phyloP scores from a whole-genome alignment of 2,329 filamentous ascomycete genomes.

The Fusarium sacchari region DNA sequence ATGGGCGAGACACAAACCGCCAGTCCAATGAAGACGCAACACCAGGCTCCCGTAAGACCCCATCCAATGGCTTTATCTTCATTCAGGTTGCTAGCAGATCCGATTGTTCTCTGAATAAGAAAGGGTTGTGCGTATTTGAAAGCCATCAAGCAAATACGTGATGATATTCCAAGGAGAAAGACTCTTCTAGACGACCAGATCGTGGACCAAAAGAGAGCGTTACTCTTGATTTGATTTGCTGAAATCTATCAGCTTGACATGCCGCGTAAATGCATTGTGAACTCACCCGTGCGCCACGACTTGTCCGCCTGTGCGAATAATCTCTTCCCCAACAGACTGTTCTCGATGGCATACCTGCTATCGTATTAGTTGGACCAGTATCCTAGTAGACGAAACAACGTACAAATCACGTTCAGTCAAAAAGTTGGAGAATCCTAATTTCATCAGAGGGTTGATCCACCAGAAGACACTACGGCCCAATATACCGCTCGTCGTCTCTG shows the following conservation, averaged over 20 bases:
- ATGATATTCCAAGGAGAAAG: neutral
- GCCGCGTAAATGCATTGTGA: neutral
- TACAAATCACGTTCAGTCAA: constrained; percentile 13
- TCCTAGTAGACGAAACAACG: fast-evolving
- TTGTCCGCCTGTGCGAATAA: neutral
- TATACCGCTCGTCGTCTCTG: constrained; percentile 14
- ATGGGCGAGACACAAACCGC: neutral
- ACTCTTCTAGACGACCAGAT: neutral
- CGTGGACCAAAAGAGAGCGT: constrained; percentile 14
- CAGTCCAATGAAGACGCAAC: constrained; percentile 4
- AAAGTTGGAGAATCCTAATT: neutral
- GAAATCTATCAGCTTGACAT: neutral
- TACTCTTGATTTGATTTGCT: neutral
- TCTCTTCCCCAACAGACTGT: neutral
- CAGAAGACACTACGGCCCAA: constrained; percentile 11
- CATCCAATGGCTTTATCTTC: constrained; percentile 8
- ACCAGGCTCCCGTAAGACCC: constrained; percentile 12
- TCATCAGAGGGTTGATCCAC: constrained; percentile 28
- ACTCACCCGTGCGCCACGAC: neutral
- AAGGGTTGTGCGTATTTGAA: constrained; percentile 16
- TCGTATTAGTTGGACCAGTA: neutral
- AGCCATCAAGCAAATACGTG: constrained; percentile 6
- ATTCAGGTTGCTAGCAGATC: neutral
- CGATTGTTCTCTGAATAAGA: constrained; percentile 4
- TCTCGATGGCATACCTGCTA: neutral